Base-by-base conservation (phyloP, 2,329 filamentous ascomycete genomes). In the Monascus ruber region DNA sequence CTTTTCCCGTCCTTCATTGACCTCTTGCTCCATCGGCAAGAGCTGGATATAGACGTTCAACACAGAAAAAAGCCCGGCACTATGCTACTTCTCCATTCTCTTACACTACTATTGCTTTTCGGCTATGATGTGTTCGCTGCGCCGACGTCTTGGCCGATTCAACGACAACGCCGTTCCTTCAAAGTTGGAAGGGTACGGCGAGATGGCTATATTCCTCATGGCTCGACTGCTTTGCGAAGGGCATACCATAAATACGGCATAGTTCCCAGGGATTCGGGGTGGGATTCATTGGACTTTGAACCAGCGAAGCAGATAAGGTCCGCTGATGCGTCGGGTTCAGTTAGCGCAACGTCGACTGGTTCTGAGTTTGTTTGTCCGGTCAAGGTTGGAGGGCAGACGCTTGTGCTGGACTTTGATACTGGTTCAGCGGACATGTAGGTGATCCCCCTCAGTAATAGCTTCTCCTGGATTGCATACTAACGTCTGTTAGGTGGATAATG, bases 381-480 rank as follows among this genome's bases (percentile, higher is more conserved):
- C 38, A 71, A 56, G n/a, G 73, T 86, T 46, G 82, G 82, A 43
- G 79, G 77, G 4, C 81, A 85, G 62, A 72, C 69, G 4, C 52
- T 86, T 41, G 76, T 78, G 52, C 63, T 86, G 55, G 76, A 84
- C 56, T 83, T 86, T 54, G 82, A 86, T 60, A 81, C 79, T n/a
- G 82, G 82, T 41, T 85, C 81, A 2, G 74, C 81, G 8, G 82
- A 85, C 59, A 70, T 84, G 65, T 77, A 69, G 55, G 72, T 57
- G 40, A 31, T 24, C 7, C 35, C 36, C 26, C 1, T 9, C 5
- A 34, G 25, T 17, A 5, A 17, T 37, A 6, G 8, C 1, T 24
- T 8, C 26, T 32, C 28, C 29, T 33, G 38, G 27, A 26, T 7
- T 34, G 29, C 31, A 31, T 33, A 39, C 41, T 44, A 24, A 41